A percentile compares a stretch with the other conserved stretches of the same genome.
These are phyloP conservation scores for Eremochloa ophiuroides DNA, from an alignment of 176 grass and related monocot species.

Conservation along the genomic window DNA sequence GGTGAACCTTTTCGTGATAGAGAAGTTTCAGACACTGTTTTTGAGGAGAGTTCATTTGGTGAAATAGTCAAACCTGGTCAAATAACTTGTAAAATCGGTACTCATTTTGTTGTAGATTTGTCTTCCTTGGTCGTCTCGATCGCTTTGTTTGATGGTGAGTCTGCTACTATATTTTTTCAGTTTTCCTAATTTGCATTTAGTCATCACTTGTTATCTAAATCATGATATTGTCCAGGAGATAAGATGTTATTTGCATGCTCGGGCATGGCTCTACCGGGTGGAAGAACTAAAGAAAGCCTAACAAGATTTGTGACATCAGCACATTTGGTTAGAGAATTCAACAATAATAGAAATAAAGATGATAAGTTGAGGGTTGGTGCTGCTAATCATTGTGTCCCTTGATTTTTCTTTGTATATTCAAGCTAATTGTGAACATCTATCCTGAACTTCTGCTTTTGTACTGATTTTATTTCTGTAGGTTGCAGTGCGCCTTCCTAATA, in stretches of 20 bases:
- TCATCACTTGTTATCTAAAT: neutral
- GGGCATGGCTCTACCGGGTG: neutral
- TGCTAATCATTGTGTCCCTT: neutral
- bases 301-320: constrained; percentile 29
- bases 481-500: constrained; percentile 4
- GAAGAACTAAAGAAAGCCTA: neutral
- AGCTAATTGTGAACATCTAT: neutral
- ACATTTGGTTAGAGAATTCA: neutral
- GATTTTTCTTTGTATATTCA: neutral
- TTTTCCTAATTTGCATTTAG: neutral
- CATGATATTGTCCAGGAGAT: constrained; percentile 18
- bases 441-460: neutral
- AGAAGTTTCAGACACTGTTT: neutral
- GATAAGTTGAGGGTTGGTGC: constrained; percentile 9
- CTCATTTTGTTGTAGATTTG: neutral
- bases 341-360: neutral
- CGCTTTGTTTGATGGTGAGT: constrained; percentile 17
- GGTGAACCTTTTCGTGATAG: neutral
- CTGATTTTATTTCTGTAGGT: neutral
- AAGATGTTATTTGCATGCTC: constrained; percentile 17
- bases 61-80: neutral
- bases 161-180: neutral
- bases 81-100: neutral
- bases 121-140: neutral
- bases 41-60: constrained; percentile 9